Conservation (phyloP, 169 alveolate genomes). For the Plasmodium blacklocki region DNA sequence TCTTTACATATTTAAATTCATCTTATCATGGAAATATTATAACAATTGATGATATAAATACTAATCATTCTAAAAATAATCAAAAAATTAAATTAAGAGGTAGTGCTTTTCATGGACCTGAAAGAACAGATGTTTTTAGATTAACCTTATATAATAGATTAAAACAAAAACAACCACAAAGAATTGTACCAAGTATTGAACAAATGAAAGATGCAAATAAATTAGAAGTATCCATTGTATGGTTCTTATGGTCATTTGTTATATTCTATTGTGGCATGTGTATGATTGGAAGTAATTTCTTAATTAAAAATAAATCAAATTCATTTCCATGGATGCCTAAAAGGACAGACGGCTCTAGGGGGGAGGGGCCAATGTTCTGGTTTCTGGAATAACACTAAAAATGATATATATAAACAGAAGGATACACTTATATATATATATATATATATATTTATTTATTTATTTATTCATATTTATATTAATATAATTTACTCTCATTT, state of each 20-base stretch:
- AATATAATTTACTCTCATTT: too few species aligned
- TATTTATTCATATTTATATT: background rate
- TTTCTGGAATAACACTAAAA: conserved; percentile 51
- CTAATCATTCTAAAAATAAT: conserved; percentile 67
- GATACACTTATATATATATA: background rate
- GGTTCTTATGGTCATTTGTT: conserved; percentile 86
- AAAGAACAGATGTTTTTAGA: conserved; percentile 87
- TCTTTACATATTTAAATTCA: conserved; percentile 80
- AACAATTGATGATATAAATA: conserved; percentile 83
- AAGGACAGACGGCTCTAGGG: conserved; percentile 86
- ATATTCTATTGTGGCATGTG: conserved; percentile 79
- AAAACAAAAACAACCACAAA: conserved; percentile 89
- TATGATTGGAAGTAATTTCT: conserved; percentile 80
- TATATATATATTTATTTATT: background rate
- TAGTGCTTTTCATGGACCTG: conserved; percentile 92
- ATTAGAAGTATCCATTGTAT: conserved; percentile 82
- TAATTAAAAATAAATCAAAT: conserved; percentile 80
- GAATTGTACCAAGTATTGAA: conserved; percentile 86
- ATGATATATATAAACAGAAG: background rate
- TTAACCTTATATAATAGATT: conserved; percentile 90
- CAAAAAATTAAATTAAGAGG: conserved; percentile 84
- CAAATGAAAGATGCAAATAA: conserved; percentile 86
- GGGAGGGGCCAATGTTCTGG: conserved; percentile 88
- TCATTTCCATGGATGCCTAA: conserved; percentile 90
- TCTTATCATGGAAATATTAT: conserved; percentile 80